Conservation (phyloP, 2,329 filamentous ascomycete genomes). For the Pseudogymnoascus pannorum region DNA sequence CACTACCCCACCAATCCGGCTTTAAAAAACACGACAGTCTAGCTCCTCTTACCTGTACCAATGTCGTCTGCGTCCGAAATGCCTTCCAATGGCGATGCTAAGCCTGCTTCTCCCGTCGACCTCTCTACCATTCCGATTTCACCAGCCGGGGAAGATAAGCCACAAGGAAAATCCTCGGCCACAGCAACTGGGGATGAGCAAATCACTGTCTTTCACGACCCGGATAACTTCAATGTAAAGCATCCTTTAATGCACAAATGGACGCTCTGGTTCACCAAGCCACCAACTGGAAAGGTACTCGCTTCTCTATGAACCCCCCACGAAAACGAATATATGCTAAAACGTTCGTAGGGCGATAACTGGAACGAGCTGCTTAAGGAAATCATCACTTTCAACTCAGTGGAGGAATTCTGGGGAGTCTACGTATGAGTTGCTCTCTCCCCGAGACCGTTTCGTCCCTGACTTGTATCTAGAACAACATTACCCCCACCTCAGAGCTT, state of each 20-base stretch:
- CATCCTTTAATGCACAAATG: conserved; percentile 95
- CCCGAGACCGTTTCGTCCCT: conserved; percentile 8
- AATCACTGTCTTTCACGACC: conserved; percentile 94
- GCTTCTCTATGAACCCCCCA: not conserved
- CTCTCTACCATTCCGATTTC: conserved; percentile 62
- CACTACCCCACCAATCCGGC: conserved; percentile 9
- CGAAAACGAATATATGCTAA: conserved; percentile 19
- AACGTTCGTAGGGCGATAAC: conserved; percentile 68
- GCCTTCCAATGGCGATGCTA: conserved; percentile 16
- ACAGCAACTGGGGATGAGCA: conserved; percentile 49
- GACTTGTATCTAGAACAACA: conserved; percentile 71
- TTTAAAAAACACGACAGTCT: not conserved
- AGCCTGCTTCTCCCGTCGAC: conserved; percentile 48
- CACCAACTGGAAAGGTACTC: conserved; percentile 81
- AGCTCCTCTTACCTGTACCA: not conserved
- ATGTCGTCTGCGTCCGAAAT: conserved; percentile 24
- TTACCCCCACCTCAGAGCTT: conserved; percentile 89
- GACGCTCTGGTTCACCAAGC: conserved; percentile 99
- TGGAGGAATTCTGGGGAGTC: conserved; percentile 99
- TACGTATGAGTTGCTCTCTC: conserved; percentile 60
- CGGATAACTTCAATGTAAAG: conserved; percentile 99
- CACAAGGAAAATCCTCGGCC: conserved; percentile 37
- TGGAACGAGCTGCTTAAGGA: conserved; percentile 98
- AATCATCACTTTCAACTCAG: conserved; percentile 96
- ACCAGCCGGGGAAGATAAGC: conserved; percentile 52